Percentiles rank a stretch among this genome's conserved stretches.
Evolutionary conservation across 1,139 yeast genomes (phyloP).

Genomic region (Diutina ranongensis): DNA sequence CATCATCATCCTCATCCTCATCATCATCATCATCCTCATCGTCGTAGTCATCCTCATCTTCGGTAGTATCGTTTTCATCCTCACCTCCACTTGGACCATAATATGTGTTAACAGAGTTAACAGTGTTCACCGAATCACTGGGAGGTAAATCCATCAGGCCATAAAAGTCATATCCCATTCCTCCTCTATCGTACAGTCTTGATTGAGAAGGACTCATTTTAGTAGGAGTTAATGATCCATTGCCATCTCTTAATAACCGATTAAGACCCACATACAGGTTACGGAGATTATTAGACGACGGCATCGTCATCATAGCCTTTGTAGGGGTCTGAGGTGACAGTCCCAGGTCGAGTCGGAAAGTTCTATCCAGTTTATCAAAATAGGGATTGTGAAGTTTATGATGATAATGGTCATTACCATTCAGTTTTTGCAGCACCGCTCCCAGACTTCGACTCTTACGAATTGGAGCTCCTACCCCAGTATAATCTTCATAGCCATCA

Average conservation of each 20-base stretch:
- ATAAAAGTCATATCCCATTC: not conserved
- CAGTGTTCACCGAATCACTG: not conserved
- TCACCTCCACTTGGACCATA: not conserved
- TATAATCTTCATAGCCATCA: conserved; percentile 1
- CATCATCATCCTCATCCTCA: not conserved
- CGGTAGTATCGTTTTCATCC: not conserved
- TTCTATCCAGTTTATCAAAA: not conserved
- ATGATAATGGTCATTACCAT: not conserved
- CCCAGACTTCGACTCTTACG: conserved; percentile 1
- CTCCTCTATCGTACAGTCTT: not conserved
- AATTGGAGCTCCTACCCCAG: not conserved
- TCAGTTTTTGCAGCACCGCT: not conserved
- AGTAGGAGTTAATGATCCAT: not conserved
- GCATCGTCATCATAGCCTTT: not conserved
- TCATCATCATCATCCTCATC: not conserved
- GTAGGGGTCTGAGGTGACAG: not conserved
- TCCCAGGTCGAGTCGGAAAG: not conserved
- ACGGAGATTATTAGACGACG: not conserved
- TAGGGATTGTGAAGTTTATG: not conserved
- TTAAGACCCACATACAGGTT: conserved; percentile 6
- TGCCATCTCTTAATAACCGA: not conserved
- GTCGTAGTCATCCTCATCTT: not conserved
- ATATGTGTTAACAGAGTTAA: not conserved
- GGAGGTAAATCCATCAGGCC: conserved; percentile 1
- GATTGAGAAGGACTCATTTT: not conserved